Conservation (phyloP, 2,329 filamentous ascomycete species). For the Lasiodiplodia citricola region DNA sequence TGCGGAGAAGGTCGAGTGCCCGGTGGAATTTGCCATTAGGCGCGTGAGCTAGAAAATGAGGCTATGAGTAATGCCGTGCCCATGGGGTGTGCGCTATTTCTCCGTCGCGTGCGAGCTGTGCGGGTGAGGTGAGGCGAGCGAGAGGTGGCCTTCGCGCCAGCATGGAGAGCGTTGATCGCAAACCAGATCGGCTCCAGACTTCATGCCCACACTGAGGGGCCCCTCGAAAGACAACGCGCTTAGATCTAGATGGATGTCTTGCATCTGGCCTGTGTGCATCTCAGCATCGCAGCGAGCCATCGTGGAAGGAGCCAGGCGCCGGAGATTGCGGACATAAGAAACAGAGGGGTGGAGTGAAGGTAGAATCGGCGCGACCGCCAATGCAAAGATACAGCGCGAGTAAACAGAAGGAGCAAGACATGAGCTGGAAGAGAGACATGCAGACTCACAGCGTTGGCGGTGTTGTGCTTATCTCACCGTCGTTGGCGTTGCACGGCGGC, state of each 20-base stretch:
- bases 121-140: slow-evolving; percentile 14
- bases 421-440: not conserved
- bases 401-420: not conserved
- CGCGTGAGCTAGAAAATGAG: not conserved
- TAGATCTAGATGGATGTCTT: slow-evolving; percentile 13
- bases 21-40: slow-evolving; percentile 3
- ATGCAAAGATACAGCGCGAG: not conserved
- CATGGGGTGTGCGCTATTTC: slow-evolving; percentile 5
- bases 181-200: slow-evolving; percentile 14
- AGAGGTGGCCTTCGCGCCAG: slow-evolving; percentile 13
- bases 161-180: slow-evolving; percentile 11
- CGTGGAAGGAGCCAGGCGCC: not conserved
- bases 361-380: not conserved
- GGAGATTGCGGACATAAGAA: slow-evolving; percentile 18
- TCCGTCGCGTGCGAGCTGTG: not conserved
- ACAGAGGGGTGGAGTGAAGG: not conserved
- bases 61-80: slow-evolving; percentile 13
- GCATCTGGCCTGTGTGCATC: slow-evolving; percentile 15
- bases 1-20: slow-evolving; percentile 15
- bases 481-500: slow-evolving; percentile 9
- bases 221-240: slow-evolving; percentile 1
- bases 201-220: slow-evolving; percentile 2
- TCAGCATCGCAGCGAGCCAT: not conserved
- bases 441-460: slow-evolving; percentile 6
- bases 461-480: not conserved